Percentiles rank a stretch among this genome's conserved stretches.
Evolutionary conservation across 257 asterid genomes (phyloP).

Genomic region (Petunia secreta): DNA sequence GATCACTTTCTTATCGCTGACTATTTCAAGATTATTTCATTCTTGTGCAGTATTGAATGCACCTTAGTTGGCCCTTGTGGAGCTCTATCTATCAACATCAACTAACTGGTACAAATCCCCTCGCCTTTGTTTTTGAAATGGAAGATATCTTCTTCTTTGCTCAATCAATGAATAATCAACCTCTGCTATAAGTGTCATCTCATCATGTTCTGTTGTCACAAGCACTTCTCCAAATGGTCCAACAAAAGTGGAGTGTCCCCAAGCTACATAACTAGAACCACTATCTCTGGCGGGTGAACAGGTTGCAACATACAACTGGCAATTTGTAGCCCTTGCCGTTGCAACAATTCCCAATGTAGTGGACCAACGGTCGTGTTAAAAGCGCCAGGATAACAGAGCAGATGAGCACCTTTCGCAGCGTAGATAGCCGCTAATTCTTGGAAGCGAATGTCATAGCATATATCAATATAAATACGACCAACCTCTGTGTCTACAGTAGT

Average conservation of each 20-base stretch:
- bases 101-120: constrained; percentile 89
- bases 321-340: constrained; percentile 62
- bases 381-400: constrained; percentile 92
- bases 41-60: neutral
- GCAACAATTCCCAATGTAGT: constrained; percentile 86
- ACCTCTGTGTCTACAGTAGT: constrained; percentile 90
- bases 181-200: constrained; percentile 67
- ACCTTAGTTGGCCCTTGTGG: constrained; percentile 34
- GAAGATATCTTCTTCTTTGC: constrained; percentile 77
- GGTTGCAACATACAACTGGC: constrained; percentile 83
- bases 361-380: constrained; percentile 98
- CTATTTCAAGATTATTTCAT: neutral
- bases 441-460: constrained; percentile 84
- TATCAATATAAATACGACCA: constrained; percentile 86
- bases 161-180: constrained; percentile 79
- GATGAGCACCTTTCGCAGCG: constrained; percentile 91
- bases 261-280: constrained; percentile 76
- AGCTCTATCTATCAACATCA: constrained; percentile 65
- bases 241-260: constrained; percentile 96
- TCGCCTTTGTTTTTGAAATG: constrained; percentile 76
- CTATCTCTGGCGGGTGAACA: constrained; percentile 89
- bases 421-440: constrained; percentile 84
- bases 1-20: neutral
- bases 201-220: constrained; percentile 90
- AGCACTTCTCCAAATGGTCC: constrained; percentile 94